Base-by-base conservation (phyloP, 208 protist species). In the Trypanosoma avium region DNA sequence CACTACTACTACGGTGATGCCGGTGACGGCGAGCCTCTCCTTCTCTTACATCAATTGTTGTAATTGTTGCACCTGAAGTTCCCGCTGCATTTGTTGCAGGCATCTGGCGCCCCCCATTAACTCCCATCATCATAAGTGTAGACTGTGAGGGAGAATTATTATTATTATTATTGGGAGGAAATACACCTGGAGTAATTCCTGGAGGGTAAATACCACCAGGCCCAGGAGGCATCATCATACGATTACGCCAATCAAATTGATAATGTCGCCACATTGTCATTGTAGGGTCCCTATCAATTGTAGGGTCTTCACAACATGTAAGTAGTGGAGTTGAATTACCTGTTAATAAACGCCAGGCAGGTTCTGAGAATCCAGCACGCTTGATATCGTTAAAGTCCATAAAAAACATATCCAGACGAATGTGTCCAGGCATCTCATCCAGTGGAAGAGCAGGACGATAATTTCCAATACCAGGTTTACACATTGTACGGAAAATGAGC, bases 381-480 rank as follows among this genome's bases (percentile, higher is more conserved):
- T 79, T 78, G 3, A 89, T 22, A 36, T 92, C 81, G 17, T 81
- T 66, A 52, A 90, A 86, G 57, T 94, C 88, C 75, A 85, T 90
- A 70, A 94, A 92, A 69, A 92, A 94, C 88, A 91, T 90, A 61
- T 94, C 88, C 9, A 77, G 71, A 4, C 88, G 80, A 40, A 94
- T 88, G 54, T 71, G 91, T 29, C 78, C 79, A n/a, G 88, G 88
- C 47, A 92, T 56, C 67, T 94, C 45, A 47, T 79, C 68, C 12
- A 83, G 63, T 21, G 82, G 85, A 63, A 94, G 68, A 12, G 71
- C 73, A 7, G 88, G 88, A 22, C 88, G 88, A 53, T 85, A 78
- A 54, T 75, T 71, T 30, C 70, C 66, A 40, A 94, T 82, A 3
- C 81, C 81, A 1, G 67, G 61, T 64, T 90, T 86, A 68, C 79